A percentile compares a stretch with the other conserved stretches of the same genome.
Evolutionary conservation across 345 rosid species (phyloP).

Genomic region (Gossypium anomalum): DNA sequence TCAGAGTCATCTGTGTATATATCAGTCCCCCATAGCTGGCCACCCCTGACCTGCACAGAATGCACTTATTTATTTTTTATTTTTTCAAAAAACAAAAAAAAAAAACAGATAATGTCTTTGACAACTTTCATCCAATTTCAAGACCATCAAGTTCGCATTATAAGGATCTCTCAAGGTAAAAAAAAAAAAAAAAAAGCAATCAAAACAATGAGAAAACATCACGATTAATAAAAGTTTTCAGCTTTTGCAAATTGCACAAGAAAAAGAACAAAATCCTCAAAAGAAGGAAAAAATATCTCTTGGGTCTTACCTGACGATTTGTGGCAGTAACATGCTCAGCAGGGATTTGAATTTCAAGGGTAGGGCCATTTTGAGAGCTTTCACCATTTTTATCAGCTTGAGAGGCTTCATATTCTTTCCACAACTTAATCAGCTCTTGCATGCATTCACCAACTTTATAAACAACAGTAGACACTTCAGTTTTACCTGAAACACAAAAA

Average conservation of each 20-base stretch:
- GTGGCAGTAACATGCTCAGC: slow-evolving; percentile 99
- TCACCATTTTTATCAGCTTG: slow-evolving; percentile 72
- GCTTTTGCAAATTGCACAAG: background rate
- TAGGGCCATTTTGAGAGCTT: slow-evolving; percentile 65
- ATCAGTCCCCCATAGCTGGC: slow-evolving; percentile 99
- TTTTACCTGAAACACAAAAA: slow-evolving; percentile 67
- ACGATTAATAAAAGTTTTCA: background rate
- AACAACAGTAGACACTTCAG: slow-evolving; percentile 76
- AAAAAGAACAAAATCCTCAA: slow-evolving; percentile 5
- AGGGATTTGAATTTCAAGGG: slow-evolving; percentile 92
- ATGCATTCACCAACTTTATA: slow-evolving; percentile 99
- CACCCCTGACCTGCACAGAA: slow-evolving; percentile 80
- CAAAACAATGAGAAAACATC: background rate
- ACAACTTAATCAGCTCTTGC: slow-evolving; percentile 94
- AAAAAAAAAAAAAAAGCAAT: background rate
- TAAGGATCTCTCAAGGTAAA: background rate
- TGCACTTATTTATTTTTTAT: slow-evolving; percentile 17
- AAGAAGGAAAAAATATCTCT: slow-evolving; percentile 14
- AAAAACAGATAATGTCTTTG: background rate
- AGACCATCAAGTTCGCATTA: background rate
- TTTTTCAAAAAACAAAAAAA: slow-evolving; percentile 1
- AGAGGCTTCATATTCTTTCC: slow-evolving; percentile 77
- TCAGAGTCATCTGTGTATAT: slow-evolving; percentile 95
- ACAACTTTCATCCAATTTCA: slow-evolving; percentile 8
- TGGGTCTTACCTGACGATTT: slow-evolving; percentile 83